Base-by-base conservation (phyloP, 1,284 basidiomycete genomes). In the Pseudozyma flocculosa region DNA sequence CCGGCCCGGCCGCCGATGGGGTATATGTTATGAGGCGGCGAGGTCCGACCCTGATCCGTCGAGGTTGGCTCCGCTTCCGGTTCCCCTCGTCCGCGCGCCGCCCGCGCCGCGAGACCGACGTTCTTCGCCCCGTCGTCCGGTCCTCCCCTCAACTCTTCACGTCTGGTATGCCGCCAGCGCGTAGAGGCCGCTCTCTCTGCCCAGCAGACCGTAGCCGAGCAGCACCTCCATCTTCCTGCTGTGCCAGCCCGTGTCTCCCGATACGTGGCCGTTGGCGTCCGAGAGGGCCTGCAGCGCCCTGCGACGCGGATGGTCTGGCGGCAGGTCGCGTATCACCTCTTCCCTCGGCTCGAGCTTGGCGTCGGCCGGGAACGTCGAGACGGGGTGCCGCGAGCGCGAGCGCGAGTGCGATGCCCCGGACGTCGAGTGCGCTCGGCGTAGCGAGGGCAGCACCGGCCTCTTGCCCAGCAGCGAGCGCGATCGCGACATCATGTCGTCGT, bases 161-260 rank as follows among this genome's bases (percentile, higher is more conserved):
- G 64, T 54, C 26, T 72, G 70, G 52, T 70, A 78, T 1, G 67
- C 68, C 8, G 63, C 56, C 44, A 68, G 51, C 3, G 75, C 92
- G 68, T 94, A 95, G 58, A 94, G 79, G 5, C 92, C 92, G 65
- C 90, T 89, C 79, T 95, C 93, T 15, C 90, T 84, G 3, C 92
- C 92, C 34, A 94, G 81, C 85, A 96, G 87, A 14, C 92, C 92
- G 72, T 88, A 83, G 3, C 92, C 92, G 67, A 89, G 86, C 53
- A 96, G 78, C 48, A 95, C 89, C 84, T 97, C 93, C 91, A 96
- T 93, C 82, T 98, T 98, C 47, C 92, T 82, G 32, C 89, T 86
- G 79, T 96, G 92, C 93, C 94, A 98, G 0, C 94, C 94, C 2
- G 92, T 85, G 4, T 87, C 88, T 71, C 88, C 90, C 69, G 84